phyloP scores from a whole-genome alignment of 2,329 filamentous ascomycete genomes.

The Aspergillus candidus region DNA sequence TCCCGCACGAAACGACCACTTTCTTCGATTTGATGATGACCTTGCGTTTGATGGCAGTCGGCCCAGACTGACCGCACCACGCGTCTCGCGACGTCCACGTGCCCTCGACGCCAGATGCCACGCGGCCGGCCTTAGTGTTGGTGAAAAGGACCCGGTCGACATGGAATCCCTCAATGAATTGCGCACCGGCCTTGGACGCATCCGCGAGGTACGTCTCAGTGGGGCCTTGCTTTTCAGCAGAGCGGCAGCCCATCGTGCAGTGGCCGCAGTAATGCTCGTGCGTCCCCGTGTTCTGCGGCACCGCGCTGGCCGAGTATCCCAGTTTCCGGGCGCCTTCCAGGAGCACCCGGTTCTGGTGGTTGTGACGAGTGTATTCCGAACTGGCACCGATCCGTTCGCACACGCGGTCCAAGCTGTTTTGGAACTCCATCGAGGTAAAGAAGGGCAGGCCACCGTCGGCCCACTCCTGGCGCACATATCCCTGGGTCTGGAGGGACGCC shows the following conservation, averaged over 20 bases:
- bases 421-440: slow-evolving; percentile 67
- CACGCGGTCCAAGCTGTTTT: slow-evolving; percentile 72
- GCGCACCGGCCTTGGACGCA: slow-evolving; percentile 67
- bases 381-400: slow-evolving; percentile 73
- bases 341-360: slow-evolving; percentile 63
- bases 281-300: slow-evolving; percentile 74
- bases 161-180: slow-evolving; percentile 77
- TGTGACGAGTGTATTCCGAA: slow-evolving; percentile 61
- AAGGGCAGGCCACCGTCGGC: slow-evolving; percentile 62
- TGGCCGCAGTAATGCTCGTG: slow-evolving; percentile 68
- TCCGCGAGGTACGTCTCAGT: slow-evolving; percentile 71
- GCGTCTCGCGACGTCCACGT: slow-evolving; percentile 67
- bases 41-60: slow-evolving; percentile 49
- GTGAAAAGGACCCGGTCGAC: slow-evolving; percentile 67
- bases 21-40: slow-evolving; percentile 71
- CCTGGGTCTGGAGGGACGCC: slow-evolving; percentile 61
- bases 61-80: slow-evolving; percentile 52
- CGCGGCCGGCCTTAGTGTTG: slow-evolving; percentile 43
- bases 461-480: slow-evolving; percentile 76
- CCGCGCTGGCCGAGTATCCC: slow-evolving; percentile 62
- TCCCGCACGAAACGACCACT: slow-evolving; percentile 71
- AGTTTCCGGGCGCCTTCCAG: slow-evolving; percentile 68
- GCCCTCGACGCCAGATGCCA: slow-evolving; percentile 66
- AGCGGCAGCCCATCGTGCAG: slow-evolving; percentile 55
- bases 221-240: slow-evolving; percentile 72